phyloP scores from a whole-genome alignment of 176 grass and related monocot genomes.

The Hyparrhenia diplandra region DNA sequence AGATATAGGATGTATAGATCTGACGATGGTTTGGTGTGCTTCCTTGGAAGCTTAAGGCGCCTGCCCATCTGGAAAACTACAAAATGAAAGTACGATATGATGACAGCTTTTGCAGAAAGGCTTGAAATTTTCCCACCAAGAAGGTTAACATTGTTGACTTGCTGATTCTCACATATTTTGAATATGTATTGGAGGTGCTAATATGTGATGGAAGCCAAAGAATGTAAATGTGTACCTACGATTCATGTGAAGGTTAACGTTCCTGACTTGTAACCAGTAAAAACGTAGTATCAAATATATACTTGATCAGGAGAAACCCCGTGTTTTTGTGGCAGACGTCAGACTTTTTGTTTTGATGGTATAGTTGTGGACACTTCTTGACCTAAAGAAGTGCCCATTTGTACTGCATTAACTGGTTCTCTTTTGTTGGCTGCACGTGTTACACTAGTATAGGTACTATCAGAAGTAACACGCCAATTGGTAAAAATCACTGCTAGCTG shows the following conservation, averaged over 20 bases:
- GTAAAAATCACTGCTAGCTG: too few relatives aligned
- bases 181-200: background rate
- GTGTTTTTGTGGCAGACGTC: background rate
- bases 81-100: constrained; percentile 14
- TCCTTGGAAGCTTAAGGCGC: constrained; percentile 17
- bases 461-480: too few relatives aligned
- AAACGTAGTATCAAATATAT: constrained; percentile 3
- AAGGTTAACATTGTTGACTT: constrained; percentile 20
- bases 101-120: constrained; percentile 29
- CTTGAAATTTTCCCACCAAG: constrained; percentile 14
- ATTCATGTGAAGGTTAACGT: background rate
- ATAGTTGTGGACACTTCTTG: background rate
- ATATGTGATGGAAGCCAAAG: background rate
- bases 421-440: background rate
- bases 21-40: constrained; percentile 26
- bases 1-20: constrained; percentile 70
- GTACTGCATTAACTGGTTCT: background rate
- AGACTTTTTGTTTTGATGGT: background rate
- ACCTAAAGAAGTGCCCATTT: background rate
- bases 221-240: constrained; percentile 14
- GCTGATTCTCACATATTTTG: background rate
- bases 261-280: background rate
- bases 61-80: constrained; percentile 26
- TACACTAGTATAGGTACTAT: background rate
- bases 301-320: background rate